Base-by-base conservation (phyloP, 176 grass and related monocot species). In the Cenchrus fungigraminus region DNA sequence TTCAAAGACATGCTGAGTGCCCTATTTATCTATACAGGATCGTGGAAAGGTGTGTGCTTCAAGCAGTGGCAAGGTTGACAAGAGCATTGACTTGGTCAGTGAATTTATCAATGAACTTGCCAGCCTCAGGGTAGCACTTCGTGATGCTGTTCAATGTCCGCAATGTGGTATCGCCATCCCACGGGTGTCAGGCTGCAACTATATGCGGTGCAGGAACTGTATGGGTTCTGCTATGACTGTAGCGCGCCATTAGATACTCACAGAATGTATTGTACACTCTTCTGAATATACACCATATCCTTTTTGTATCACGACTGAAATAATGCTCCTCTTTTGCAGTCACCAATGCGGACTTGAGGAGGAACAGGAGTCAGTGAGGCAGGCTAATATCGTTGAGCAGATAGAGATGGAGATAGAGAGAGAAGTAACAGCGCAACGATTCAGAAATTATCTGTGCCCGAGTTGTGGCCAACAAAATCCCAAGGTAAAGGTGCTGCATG, bases 201-300 rank as follows among this genome's bases (percentile, higher is more conserved):
- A 94, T 46, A 94, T 88, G 86, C 17, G 65, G 11, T 91, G 88
- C 31, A 73, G 46, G 15, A 91, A 88, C 56, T 91, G 92, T 61
- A 45, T 11, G 13, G 6, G 5, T 91, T 94, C 60, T 91, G 88
- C 79, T 91, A 94, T 84, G 82, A 45, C 56, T 91, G 91, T 86
- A 73, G 89, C 86, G 83, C 80, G 74, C 54, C 86, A 71, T 56
- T 73, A 79, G 57, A 65, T 73, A 63, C 20, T 80, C 88, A 91
- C 32, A 74, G 22, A 67, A 74, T 68, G 81, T 56, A 56, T 56
- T 56, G 6, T 88, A 79, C 40, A 56, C 43, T 83, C 2, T 57
- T 84, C 6, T 65, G 56, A 78, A 78, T 60, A 20, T 69, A 4
- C 42, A 28, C 9, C 11, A 19, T 84, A 67, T 44, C 8, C 8